Percentiles rank a stretch among this genome's conserved stretches.
phyloP scores from a whole-genome alignment of 495 filamentous ascomycete genomes.

The Xylaria acuta region DNA sequence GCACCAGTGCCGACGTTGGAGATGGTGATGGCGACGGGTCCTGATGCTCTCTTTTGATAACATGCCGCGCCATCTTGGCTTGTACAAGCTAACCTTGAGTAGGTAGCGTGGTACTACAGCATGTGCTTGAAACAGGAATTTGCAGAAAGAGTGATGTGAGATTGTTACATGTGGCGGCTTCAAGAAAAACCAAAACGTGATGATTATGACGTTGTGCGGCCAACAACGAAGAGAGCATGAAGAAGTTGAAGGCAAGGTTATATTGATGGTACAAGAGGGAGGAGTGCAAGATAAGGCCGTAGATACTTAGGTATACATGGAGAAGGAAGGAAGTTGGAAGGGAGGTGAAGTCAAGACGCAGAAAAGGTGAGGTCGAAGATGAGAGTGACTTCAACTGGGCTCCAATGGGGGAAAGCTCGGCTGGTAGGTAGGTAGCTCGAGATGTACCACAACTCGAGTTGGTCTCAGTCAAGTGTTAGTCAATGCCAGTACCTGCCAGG shows the following conservation, averaged over 20 bases:
- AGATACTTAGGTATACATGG: too few relatives aligned
- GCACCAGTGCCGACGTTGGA: neutral
- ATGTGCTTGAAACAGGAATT: neutral
- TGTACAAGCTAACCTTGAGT: neutral
- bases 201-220: neutral
- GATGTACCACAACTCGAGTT: slow-evolving; percentile 4
- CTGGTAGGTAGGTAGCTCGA: neutral
- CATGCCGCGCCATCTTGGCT: slow-evolving; percentile 1
- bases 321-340: neutral
- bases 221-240: neutral
- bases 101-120: neutral
- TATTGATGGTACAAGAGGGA: neutral
- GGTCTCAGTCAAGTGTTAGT: slow-evolving; percentile 24
- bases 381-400: neutral
- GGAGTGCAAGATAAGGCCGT: neutral
- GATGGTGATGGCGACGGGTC: slow-evolving; percentile 6
- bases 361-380: neutral
- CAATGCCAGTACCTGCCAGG: neutral
- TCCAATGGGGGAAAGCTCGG: neutral
- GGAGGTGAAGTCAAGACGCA: neutral
- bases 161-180: neutral
- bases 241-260: neutral
- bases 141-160: neutral
- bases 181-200: neutral
- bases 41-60: slow-evolving; percentile 7